Conservation (phyloP, 23 red algal species). For the Porphyridium purpureum region DNA sequence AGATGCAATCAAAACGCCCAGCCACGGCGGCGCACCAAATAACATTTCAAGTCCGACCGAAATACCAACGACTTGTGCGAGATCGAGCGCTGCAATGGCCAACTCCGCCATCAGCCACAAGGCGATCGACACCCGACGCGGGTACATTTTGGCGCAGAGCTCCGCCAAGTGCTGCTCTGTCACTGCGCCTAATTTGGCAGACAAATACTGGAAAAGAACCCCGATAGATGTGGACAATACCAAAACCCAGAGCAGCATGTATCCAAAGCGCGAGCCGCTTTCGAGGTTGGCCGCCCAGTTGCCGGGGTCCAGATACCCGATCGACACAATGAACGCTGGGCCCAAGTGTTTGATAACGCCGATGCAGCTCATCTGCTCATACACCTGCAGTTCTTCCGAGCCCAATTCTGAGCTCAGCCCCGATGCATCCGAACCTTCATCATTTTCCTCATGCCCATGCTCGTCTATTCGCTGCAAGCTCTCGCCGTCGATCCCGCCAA, state of each 20-base stretch:
- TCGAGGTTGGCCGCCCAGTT: slow-evolving; percentile 44
- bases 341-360: slow-evolving; percentile 65
- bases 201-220: slow-evolving; percentile 13
- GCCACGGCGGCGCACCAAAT: slow-evolving; percentile 9
- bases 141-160: slow-evolving; percentile 21
- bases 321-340: slow-evolving; percentile 86
- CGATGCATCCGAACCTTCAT: too few relatives aligned
- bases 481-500: too few relatives aligned
- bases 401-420: too few relatives aligned
- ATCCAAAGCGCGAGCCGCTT: slow-evolving; percentile 31
- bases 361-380: slow-evolving; percentile 21
- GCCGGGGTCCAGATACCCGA: slow-evolving; percentile 38
- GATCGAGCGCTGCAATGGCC: slow-evolving; percentile 24
- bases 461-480: too few relatives aligned
- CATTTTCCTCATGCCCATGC: too few relatives aligned
- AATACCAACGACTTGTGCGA: slow-evolving; percentile 26
- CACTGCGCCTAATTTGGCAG: slow-evolving; percentile 15
- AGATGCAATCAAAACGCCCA: slow-evolving; percentile 14
- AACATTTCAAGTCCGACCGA: slow-evolving; percentile 19
- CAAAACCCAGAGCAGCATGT: slow-evolving; percentile 30
- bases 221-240: slow-evolving; percentile 22
- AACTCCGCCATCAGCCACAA: slow-evolving; percentile 18
- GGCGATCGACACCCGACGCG: neutral
- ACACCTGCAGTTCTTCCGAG: too few relatives aligned
- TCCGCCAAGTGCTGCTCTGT: slow-evolving; percentile 23